Percentiles rank a stretch among this genome's conserved stretches.
These are phyloP conservation scores for Suillus occidentalis DNA, from an alignment of 768 basidiomycete species.

Conservation along the genomic window DNA sequence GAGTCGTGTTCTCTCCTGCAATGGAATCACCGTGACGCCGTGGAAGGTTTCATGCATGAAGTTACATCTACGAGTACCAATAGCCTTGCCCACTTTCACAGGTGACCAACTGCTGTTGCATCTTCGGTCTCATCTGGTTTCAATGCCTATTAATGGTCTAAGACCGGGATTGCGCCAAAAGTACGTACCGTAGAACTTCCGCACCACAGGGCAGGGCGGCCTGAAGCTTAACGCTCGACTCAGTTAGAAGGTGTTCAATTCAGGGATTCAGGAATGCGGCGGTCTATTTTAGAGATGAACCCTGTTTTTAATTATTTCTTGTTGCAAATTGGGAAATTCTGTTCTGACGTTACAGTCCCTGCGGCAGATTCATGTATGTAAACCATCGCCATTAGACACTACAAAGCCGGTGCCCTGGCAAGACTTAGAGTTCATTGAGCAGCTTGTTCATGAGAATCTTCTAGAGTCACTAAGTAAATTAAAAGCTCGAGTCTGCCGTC, in stretches of 20 bases:
- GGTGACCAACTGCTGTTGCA: constrained; percentile 60
- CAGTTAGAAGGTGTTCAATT: not conserved
- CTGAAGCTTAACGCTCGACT: not conserved
- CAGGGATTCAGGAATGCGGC: not conserved
- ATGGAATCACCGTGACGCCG: constrained; percentile 50
- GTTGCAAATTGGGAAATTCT: not conserved
- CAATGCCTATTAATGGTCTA: constrained; percentile 48
- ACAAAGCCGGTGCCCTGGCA: not conserved
- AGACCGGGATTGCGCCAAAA: constrained; percentile 21
- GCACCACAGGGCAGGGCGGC: not conserved
- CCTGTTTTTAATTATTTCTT: not conserved
- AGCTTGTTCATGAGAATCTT: not conserved
- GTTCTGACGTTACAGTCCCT: not conserved
- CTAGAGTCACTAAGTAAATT: not conserved
- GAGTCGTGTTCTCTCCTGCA: constrained; percentile 36
- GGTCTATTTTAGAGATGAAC: not conserved
- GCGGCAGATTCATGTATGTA: not conserved
- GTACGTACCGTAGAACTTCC: not conserved
- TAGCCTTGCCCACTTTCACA: constrained; percentile 44
- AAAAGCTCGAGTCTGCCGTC: not conserved
- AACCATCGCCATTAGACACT: not conserved
- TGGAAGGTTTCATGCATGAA: constrained; percentile 49
- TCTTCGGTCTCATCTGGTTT: constrained; percentile 32
- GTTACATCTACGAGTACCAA: constrained; percentile 44
- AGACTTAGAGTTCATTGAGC: not conserved